phyloP scores from a whole-genome alignment of 352 stramenopile species.

The Thraustotheca clavata region DNA sequence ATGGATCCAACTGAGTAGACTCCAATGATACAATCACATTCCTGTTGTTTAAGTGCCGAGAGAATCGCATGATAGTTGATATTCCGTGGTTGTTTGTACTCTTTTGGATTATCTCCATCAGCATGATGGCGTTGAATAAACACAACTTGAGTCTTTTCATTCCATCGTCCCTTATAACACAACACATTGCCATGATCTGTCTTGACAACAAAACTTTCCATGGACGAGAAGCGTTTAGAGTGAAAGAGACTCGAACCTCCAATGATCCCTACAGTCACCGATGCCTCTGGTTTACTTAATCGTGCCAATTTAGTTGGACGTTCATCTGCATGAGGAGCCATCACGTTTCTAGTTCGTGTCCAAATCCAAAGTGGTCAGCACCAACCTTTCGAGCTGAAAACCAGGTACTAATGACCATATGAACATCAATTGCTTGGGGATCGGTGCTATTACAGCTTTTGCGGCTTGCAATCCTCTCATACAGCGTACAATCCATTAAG shows the following conservation, averaged over 20 bases:
- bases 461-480: no score
- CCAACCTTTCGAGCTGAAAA: no score
- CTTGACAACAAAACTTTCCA: constrained; percentile 46
- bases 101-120: constrained; percentile 34
- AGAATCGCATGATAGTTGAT: constrained; percentile 84
- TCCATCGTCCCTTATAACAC: constrained; percentile 48
- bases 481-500: no score
- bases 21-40: constrained; percentile 62
- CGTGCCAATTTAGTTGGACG: neutral
- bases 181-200: constrained; percentile 63
- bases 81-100: constrained; percentile 75
- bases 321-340: no score
- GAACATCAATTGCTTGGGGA: no score
- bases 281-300: neutral
- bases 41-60: constrained; percentile 42
- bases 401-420: no score
- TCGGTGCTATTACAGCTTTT: no score
- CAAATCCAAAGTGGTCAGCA: no score
- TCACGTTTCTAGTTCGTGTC: no score
- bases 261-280: constrained; percentile 63
- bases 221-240: constrained; percentile 51
- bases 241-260: constrained; percentile 82
- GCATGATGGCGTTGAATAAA: constrained; percentile 83
- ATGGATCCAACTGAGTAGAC: constrained; percentile 87
- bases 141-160: constrained; percentile 35